These are phyloP conservation scores for Phytopythium litorale DNA, from an alignment of 352 stramenopile species.

Conservation along the genomic window DNA sequence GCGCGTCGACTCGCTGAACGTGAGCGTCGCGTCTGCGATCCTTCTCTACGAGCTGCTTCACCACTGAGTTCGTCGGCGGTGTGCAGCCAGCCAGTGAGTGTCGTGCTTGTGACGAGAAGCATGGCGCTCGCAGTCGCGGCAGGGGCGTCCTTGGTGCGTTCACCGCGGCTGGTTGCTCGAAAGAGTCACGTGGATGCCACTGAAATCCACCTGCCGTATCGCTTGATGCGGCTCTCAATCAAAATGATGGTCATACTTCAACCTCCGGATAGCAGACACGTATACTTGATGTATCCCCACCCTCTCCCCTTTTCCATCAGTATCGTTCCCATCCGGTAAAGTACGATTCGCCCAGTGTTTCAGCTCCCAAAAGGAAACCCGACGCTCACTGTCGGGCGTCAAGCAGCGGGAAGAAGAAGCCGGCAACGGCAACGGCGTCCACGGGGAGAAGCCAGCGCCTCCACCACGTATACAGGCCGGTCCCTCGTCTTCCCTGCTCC, in stretches of 20 bases:
- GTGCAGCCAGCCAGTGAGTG: conserved; percentile 96
- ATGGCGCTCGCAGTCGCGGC: background rate
- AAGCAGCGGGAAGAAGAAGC: background rate
- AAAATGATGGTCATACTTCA: conserved; percentile 6
- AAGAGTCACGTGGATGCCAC: no score
- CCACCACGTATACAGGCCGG: background rate
- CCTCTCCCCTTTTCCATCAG: background rate
- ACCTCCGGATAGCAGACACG: background rate
- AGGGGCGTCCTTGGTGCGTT: no score
- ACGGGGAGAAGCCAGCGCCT: background rate
- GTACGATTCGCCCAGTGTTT: background rate
- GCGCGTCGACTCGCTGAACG: conserved; percentile 76
- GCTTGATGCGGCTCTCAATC: background rate
- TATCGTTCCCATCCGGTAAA: background rate
- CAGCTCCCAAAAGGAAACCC: background rate
- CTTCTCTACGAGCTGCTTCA: conserved; percentile 78
- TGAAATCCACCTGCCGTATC: no score
- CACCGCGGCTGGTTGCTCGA: no score
- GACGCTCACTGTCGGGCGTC: background rate
- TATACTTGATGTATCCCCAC: background rate
- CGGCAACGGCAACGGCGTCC: background rate
- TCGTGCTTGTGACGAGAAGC: conserved; percentile 84
- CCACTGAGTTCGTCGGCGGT: conserved; percentile 31
- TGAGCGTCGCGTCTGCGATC: conserved; percentile 72
- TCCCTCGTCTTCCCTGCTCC: background rate